Conservation (phyloP, 2,329 filamentous ascomycete genomes). For the Cladosporium oxysporum region DNA sequence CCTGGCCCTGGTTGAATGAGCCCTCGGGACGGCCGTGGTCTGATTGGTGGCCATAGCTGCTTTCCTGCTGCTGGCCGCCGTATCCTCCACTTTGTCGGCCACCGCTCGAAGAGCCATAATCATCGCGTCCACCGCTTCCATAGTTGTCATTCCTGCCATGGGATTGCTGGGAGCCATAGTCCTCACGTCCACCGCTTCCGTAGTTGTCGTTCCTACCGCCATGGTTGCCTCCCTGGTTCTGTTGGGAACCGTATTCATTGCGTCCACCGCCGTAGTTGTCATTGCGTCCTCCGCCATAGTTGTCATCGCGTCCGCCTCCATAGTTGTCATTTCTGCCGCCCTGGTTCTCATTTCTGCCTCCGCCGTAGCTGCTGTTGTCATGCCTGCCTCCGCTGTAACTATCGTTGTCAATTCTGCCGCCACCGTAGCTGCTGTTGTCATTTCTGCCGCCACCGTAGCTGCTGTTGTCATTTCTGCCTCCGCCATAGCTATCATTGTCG, state of each 20-base stretch:
- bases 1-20: conserved; percentile 34
- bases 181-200: conserved; percentile 12
- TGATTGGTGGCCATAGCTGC: conserved; percentile 33
- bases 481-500: neutral
- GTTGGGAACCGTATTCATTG: conserved; percentile 21
- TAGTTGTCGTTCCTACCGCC: conserved; percentile 19
- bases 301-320: neutral
- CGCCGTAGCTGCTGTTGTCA: neutral
- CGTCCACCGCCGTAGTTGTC: conserved; percentile 19
- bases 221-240: conserved; percentile 28
- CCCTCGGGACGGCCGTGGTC: conserved; percentile 34
- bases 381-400: conserved; percentile 20
- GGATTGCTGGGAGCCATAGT: conserved; percentile 22
- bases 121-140: conserved; percentile 19
- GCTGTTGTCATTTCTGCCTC: conserved; percentile 12
- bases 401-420: conserved; percentile 13
- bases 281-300: neutral
- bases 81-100: conserved; percentile 29
- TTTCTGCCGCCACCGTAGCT: conserved; percentile 22
- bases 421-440: conserved; percentile 22
- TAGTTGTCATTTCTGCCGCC: conserved; percentile 23
- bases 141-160: neutral
- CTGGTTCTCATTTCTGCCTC: too few species aligned
- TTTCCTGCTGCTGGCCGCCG: conserved; percentile 25
- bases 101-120: conserved; percentile 19